A percentile compares a stretch with the other conserved stretches of the same genome.
phyloP scores from a whole-genome alignment of 2,329 filamentous ascomycete genomes.

The Sporothrix schenckii region DNA sequence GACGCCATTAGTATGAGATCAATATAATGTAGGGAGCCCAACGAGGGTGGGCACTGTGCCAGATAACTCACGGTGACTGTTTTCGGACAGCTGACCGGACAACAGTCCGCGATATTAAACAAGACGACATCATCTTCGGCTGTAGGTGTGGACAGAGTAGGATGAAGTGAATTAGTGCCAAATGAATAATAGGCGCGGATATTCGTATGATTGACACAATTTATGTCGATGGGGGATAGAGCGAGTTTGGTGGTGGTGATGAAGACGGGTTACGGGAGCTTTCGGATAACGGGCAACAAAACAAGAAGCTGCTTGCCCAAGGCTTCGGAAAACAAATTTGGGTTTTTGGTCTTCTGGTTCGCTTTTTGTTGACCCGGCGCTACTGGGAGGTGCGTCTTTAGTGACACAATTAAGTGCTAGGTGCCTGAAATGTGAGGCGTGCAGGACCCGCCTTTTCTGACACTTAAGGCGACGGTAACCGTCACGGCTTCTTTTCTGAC shows the following conservation, averaged over 20 bases:
- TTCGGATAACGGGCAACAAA: conserved; percentile 35
- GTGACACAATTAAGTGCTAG: not conserved
- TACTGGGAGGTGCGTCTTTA: conserved; percentile 15
- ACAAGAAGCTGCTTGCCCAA: conserved; percentile 26
- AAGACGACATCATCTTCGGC: conserved; percentile 59
- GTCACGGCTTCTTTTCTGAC: not conserved
- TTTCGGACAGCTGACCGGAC: conserved; percentile 59
- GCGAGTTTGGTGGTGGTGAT: conserved; percentile 15
- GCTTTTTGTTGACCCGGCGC: conserved; percentile 32
- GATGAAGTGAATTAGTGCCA: not conserved
- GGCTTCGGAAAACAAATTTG: conserved; percentile 1
- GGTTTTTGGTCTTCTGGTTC: conserved; percentile 12
- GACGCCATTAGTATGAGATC: not conserved
- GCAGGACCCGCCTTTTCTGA: not conserved
- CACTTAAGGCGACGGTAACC: conserved; percentile 24
- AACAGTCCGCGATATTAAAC: conserved; percentile 62
- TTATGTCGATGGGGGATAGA: conserved; percentile 12
- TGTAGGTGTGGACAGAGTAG: not conserved
- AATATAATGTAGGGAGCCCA: not conserved
- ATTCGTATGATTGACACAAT: conserved; percentile 29
- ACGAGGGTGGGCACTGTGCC: conserved; percentile 9
- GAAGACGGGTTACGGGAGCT: conserved; percentile 33
- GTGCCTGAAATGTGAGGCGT: conserved; percentile 31
- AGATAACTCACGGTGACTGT: conserved; percentile 35
- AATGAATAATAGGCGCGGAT: conserved; percentile 1